Base-by-base conservation (phyloP, 306 rosid species). In the Rosa chinensis region DNA sequence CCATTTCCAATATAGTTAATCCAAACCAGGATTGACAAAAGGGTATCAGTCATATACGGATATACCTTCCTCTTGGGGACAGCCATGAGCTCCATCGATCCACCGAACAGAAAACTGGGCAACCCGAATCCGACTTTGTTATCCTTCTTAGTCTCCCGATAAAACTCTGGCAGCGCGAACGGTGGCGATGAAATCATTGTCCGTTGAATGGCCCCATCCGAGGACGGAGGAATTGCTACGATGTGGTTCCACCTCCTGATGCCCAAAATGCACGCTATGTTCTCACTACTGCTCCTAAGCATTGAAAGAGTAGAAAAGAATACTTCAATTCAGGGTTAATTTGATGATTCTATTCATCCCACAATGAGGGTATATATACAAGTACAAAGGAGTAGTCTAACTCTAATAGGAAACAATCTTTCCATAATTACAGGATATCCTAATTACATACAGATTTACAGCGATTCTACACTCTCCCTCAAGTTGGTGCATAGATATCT, bases 41-140 rank as follows among this genome's bases (percentile, higher is more conserved):
- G 47, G 47, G 71, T 66, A 66, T 16, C 37, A 5, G 25, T 16
- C 23, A 32, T 4, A 28, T n/a, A n/a, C n/a, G n/a, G n/a, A n/a
- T n/a, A n/a, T 70, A 85, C 97, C 96, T 89, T 94, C 59, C 71
- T 82, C 87, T 89, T 92, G 5, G 97, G 98, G 61, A 88, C 97
- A 80, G 89, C 96, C 98, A 94, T 92, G 81, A 94, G 94, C 80
- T 94, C 98, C 96, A 94, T 89, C 28, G 92, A 86, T 45, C 88
- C 94, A 18, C 81, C 87, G 72, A 77, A 85, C 21, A 86, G 68
- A 84, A 85, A 85, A 75, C 79, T 86, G 2, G 89, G 92, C 80
- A 85, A 82, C 64, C 80, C 85, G 64, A 84, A 81, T 1, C 80
- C 83, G 40, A 66, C 2, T 52, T 8, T 32, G 16, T 6, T 53